Evolutionary conservation across 1,139 yeast species (phyloP).

Genomic region (Geotrichum reessii): DNA sequence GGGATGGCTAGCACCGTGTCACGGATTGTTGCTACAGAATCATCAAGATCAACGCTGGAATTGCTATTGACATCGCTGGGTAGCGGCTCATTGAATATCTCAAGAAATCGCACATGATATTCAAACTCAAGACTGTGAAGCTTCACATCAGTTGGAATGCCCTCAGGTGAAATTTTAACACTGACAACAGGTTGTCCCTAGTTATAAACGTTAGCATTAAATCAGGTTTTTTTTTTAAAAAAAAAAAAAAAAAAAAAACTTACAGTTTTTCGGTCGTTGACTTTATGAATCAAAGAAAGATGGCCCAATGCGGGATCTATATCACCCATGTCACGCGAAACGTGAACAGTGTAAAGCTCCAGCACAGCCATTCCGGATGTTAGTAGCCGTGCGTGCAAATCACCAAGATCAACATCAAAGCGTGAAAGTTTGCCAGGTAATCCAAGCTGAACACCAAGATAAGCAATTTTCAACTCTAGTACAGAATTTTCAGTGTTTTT

Average conservation of each 20-base stretch:
- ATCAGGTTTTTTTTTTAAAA: too few relatives aligned
- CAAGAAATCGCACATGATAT: constrained; percentile 28
- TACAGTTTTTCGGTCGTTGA: constrained; percentile 25
- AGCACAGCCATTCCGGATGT: constrained; percentile 5
- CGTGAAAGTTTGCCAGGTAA: constrained; percentile 21
- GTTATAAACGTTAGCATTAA: background rate
- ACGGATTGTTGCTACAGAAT: constrained; percentile 17
- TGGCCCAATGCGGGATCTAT: constrained; percentile 18
- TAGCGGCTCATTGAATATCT: constrained; percentile 24
- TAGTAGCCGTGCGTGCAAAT: constrained; percentile 21
- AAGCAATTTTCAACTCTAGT: constrained; percentile 9
- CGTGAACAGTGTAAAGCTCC: constrained; percentile 10
- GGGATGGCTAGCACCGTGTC: constrained; percentile 20
- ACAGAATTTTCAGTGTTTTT: background rate
- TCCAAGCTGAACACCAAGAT: constrained; percentile 6
- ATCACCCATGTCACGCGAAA: constrained; percentile 19
- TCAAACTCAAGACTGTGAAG: constrained; percentile 28
- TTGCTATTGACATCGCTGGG: background rate
- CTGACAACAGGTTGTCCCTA: constrained; percentile 3
- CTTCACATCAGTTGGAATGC: constrained; percentile 21
- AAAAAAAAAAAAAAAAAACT: constrained; percentile 13
- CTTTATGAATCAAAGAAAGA: constrained; percentile 24
- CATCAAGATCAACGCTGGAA: constrained; percentile 7
- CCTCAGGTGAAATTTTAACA: constrained; percentile 12
- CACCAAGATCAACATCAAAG: constrained; percentile 30